These are phyloP conservation scores for Cubamyces sp. DNA, from an alignment of 768 basidiomycete genomes.

Conservation along the genomic window DNA sequence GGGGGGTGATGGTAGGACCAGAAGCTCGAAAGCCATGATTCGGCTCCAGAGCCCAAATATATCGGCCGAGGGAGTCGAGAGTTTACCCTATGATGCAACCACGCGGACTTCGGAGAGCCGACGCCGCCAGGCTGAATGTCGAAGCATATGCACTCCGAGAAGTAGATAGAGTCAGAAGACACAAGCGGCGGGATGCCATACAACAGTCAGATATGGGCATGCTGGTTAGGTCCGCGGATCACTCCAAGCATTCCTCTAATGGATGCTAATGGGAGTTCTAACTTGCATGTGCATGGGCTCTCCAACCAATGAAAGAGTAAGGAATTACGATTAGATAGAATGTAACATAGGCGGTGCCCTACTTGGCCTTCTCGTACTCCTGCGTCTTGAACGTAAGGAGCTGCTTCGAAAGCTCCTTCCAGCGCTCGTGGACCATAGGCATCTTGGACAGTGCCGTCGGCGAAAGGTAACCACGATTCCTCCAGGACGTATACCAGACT, in stretches of 20 bases:
- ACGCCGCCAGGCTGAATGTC: neutral
- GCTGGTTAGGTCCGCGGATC: too few relatives aligned
- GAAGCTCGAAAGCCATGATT: neutral
- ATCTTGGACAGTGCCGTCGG: slow-evolving; percentile 57
- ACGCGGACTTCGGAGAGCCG: neutral
- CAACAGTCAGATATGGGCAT: neutral
- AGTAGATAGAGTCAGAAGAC: too few relatives aligned
- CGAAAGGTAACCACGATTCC: slow-evolving; percentile 78
- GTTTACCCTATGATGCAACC: slow-evolving; percentile 6
- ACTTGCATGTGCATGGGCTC: too few relatives aligned
- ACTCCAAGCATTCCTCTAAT: too few relatives aligned
- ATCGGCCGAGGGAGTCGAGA: neutral
- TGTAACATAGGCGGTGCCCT: slow-evolving; percentile 28
- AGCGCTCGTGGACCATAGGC: slow-evolving; percentile 71
- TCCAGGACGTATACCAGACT: slow-evolving; percentile 82
- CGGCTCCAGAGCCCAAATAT: too few relatives aligned
- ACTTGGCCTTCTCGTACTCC: slow-evolving; percentile 44
- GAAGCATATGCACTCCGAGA: too few relatives aligned
- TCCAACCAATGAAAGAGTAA: slow-evolving; percentile 8
- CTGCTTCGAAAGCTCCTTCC: slow-evolving; percentile 65
- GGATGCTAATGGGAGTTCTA: too few relatives aligned
- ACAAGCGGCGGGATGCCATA: neutral
- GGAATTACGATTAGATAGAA: slow-evolving; percentile 19
- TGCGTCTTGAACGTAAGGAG: slow-evolving; percentile 55
- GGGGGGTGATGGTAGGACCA: neutral